Evolutionary conservation across 257 asterid species (phyloP), one percentile per base, ranked within the genome.

Genomic region (Nicotiana noctiflora): DNA sequence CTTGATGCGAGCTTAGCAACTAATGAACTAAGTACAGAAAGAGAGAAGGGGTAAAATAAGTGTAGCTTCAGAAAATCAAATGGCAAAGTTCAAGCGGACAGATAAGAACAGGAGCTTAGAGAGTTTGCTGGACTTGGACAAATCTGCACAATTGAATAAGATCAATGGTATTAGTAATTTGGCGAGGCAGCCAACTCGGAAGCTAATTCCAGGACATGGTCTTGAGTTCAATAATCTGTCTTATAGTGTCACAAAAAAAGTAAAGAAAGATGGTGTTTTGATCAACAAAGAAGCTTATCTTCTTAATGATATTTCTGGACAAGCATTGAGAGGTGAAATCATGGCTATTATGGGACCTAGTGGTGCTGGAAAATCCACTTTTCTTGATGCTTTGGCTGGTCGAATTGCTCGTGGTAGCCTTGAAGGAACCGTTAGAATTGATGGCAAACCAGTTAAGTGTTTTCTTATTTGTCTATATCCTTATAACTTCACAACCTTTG

Each of bases 301-400:
- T 56, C 92, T 94, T 10, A 89, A 94, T 70, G 95, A 92, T 74
- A 91, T 94, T 75, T 92, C 98, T 0, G 97, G 97, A 6, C 97
- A 92, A 83, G 97, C 97, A 1, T 79, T 90, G 86, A 85, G 91
- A 65, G 98, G 97, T 9, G 95, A 92, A 76, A 81, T 94, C 76
- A 84, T 92, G 95, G 98, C 97, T 66, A 94, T 94, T 72, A 88
- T 94, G 89, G 98, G 98, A 19, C 98, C 97, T 10, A 94, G 98
- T 80, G 98, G 98, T 2, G 97, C 98, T 0, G 98, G 98, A 2
- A 94, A 94, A 67, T 94, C 98, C 0, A 94, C 97, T 7, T 89
- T 91, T 85, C 95, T 94, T 78, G 98, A 94, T 81, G 98, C 98
- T 40, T 77, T 94, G 79, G 98, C 98, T 5, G 98, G 97, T 13